A percentile compares a stretch with the other conserved stretches of the same genome.
Evolutionary conservation across 805 yeast genomes (phyloP).

Genomic region (Metschnikowia peoriensis): DNA sequence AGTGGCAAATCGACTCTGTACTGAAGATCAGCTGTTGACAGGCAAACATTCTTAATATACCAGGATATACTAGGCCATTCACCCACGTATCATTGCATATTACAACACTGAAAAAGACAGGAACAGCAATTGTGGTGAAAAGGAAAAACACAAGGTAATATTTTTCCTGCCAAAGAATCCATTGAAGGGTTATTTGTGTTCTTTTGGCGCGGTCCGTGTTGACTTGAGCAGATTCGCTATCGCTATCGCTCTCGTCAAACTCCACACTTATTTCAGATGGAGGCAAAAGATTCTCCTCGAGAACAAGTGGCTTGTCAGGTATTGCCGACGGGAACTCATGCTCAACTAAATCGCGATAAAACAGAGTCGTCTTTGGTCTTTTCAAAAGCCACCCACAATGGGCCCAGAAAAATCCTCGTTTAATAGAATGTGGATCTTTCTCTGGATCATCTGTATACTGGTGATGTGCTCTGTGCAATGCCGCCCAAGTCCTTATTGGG

Average conservation of each 20-base stretch:
- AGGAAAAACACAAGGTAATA: conserved; percentile 27
- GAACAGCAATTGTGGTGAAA: conserved; percentile 31
- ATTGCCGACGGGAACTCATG: conserved; percentile 30
- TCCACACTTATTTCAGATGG: conserved; percentile 1
- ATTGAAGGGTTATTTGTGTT: conserved; percentile 17
- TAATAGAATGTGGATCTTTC: conserved; percentile 80
- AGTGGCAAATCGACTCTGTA: conserved; percentile 82
- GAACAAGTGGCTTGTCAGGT: background rate
- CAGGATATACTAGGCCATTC: conserved; percentile 61
- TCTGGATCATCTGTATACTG: conserved; percentile 81
- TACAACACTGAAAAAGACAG: conserved; percentile 24
- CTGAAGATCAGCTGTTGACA: conserved; percentile 80
- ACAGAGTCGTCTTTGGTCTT: conserved; percentile 45
- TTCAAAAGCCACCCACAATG: conserved; percentile 88
- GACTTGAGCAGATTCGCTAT: conserved; percentile 6
- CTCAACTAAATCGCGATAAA: conserved; percentile 35
- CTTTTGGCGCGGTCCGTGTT: conserved; percentile 6
- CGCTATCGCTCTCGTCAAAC: conserved; percentile 15
- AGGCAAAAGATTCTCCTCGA: background rate
- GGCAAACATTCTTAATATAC: conserved; percentile 63
- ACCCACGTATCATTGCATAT: conserved; percentile 30
- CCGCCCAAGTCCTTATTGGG: conserved; percentile 74
- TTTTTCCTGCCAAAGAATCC: conserved; percentile 37
- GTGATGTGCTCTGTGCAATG: conserved; percentile 87
- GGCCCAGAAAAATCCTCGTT: conserved; percentile 76